Percentiles rank a stretch among this genome's conserved stretches.
These are phyloP conservation scores for Candida saitoana DNA, from an alignment of 805 yeast species.

Conservation along the genomic window DNA sequence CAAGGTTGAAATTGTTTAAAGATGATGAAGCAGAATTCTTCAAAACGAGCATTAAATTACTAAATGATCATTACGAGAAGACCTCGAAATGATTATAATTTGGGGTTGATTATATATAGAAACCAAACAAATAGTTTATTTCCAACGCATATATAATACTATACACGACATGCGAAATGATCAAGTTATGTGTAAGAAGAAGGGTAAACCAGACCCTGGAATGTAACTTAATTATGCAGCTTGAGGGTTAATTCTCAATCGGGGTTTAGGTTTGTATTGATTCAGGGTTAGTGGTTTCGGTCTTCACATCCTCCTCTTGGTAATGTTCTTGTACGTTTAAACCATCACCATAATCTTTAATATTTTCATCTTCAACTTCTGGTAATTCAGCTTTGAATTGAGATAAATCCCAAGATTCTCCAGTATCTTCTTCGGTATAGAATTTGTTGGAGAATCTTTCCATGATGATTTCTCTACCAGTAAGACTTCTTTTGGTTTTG, in stretches of 20 bases:
- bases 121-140: background rate
- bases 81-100: background rate
- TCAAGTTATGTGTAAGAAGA: background rate
- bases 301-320: slow-evolving; percentile 8
- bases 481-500: slow-evolving; percentile 39
- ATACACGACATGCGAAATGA: slow-evolving; percentile 4
- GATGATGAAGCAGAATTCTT: slow-evolving; percentile 35
- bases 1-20: slow-evolving; percentile 28
- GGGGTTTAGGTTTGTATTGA: background rate
- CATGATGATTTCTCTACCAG: slow-evolving; percentile 68
- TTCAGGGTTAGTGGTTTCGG: background rate
- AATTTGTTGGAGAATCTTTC: slow-evolving; percentile 56
- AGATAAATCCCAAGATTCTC: slow-evolving; percentile 54
- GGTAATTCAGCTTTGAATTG: slow-evolving; percentile 54
- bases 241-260: slow-evolving; percentile 1
- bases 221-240: slow-evolving; percentile 5
- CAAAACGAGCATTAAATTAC: slow-evolving; percentile 10
- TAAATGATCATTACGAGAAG: slow-evolving; percentile 2
- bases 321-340: slow-evolving; percentile 23
- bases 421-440: slow-evolving; percentile 50
- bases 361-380: slow-evolving; percentile 42
- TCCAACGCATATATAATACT: background rate
- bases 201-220: slow-evolving; percentile 5
- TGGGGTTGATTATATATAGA: background rate
- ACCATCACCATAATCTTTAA: slow-evolving; percentile 77